Evolutionary conservation across 306 rosid genomes (phyloP).

Genomic region (Fragaria nilgerrensis): DNA sequence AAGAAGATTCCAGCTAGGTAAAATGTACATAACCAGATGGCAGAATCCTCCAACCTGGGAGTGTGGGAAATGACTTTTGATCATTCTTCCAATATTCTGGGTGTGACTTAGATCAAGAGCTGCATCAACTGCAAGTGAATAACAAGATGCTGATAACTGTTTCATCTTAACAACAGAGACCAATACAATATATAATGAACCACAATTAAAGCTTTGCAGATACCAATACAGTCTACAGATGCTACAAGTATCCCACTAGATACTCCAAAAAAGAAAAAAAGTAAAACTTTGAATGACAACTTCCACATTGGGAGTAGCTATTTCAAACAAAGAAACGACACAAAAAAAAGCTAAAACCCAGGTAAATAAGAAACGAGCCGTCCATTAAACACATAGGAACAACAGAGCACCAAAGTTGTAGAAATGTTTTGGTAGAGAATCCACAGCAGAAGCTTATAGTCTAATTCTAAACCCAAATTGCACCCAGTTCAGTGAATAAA

Average conservation of each 20-base stretch:
- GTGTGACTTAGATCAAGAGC: constrained; percentile 99
- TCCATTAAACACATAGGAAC: too few relatives aligned
- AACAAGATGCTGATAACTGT: constrained; percentile 2
- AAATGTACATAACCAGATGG: neutral
- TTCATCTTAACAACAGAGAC: neutral
- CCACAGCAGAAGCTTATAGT: neutral
- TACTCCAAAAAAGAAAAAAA: neutral
- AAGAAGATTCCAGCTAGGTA: neutral
- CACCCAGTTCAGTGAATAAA: neutral
- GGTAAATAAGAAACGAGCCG: neutral
- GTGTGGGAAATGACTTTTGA: constrained; percentile 95
- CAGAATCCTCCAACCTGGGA: constrained; percentile 66
- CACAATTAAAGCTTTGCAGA: neutral
- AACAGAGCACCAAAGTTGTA: neutral
- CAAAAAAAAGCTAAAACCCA: neutral
- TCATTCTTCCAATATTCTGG: constrained; percentile 98
- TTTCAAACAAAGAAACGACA: neutral
- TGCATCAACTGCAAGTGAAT: constrained; percentile 61
- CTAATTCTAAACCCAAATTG: neutral
- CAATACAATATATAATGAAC: neutral
- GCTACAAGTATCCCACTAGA: neutral
- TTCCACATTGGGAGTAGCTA: neutral
- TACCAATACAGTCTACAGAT: neutral
- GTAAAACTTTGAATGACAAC: neutral
- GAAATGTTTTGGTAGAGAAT: neutral